These are phyloP conservation scores for Colletotrichum lupini DNA, from an alignment of 2,329 filamentous ascomycete genomes.

Conservation along the genomic window DNA sequence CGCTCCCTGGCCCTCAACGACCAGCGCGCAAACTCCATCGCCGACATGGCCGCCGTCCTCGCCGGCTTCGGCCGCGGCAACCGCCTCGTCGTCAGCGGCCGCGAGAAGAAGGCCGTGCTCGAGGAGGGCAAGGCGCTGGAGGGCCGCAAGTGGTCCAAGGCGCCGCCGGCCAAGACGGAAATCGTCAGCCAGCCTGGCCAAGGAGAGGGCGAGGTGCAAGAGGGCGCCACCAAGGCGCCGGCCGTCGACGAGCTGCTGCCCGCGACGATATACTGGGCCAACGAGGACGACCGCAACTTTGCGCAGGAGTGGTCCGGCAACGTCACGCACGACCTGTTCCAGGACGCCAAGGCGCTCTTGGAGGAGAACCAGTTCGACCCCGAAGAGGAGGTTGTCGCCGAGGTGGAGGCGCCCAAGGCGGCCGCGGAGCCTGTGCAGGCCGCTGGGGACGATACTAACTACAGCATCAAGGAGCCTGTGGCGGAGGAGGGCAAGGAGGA, in stretches of 20 bases:
- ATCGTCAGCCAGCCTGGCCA: conserved; percentile 2
- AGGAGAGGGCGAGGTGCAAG: conserved; percentile 24
- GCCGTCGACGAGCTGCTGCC: conserved; percentile 45
- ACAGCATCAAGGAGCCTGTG: conserved; percentile 37
- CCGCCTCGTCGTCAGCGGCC: conserved; percentile 48
- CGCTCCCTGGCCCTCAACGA: conserved; percentile 66
- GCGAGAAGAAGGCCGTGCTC: conserved; percentile 27
- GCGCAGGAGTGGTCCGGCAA: conserved; percentile 63
- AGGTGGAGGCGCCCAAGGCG: conserved; percentile 29
- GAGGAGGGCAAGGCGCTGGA: conserved; percentile 14
- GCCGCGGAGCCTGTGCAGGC: conserved; percentile 5
- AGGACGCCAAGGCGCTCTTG: conserved; percentile 1
- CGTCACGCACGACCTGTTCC: conserved; percentile 60
- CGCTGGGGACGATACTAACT: neutral
- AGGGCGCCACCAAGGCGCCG: conserved; percentile 5
- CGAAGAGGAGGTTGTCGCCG: conserved; percentile 9
- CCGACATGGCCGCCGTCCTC: conserved; percentile 71
- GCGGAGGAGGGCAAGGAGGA: conserved; percentile 34
- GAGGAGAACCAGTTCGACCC: conserved; percentile 1
- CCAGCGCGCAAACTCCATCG: conserved; percentile 71
- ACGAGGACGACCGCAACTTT: conserved; percentile 58
- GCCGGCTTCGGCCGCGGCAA: conserved; percentile 63
- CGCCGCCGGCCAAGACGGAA: conserved; percentile 12
- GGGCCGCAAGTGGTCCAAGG: conserved; percentile 22
- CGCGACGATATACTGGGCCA: conserved; percentile 63